A percentile compares a stretch with the other conserved stretches of the same genome.
These are phyloP conservation scores for Corylus americana DNA, from an alignment of 306 rosid genomes.

Conservation along the genomic window DNA sequence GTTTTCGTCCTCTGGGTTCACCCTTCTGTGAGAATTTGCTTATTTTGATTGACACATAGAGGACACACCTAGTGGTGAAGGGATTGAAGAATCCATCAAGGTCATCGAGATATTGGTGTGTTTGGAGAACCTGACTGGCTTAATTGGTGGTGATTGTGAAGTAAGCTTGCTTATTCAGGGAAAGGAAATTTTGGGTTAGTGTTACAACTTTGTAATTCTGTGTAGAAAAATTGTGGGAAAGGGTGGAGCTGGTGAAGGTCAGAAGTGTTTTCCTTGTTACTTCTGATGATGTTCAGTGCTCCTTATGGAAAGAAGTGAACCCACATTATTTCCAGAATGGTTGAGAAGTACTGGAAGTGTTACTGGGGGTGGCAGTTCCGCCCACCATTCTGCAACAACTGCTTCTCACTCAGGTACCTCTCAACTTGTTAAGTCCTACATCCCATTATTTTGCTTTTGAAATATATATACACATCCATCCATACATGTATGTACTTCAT, in stretches of 20 bases:
- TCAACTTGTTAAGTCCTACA: background rate
- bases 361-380: conserved; percentile 82
- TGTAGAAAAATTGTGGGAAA: conserved; percentile 29
- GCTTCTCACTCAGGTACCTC: conserved; percentile 72
- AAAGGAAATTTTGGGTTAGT: conserved; percentile 7
- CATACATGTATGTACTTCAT: background rate
- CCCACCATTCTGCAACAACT: conserved; percentile 74
- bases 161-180: conserved; percentile 23
- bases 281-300: conserved; percentile 86
- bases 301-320: conserved; percentile 99
- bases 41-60: background rate
- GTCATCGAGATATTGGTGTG: background rate
- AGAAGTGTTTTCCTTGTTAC: conserved; percentile 32
- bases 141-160: conserved; percentile 28
- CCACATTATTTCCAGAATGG: conserved; percentile 99
- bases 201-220: conserved; percentile 18
- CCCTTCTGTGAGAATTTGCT: conserved; percentile 9
- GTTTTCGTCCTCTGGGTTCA: background rate
- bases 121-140: conserved; percentile 30
- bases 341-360: conserved; percentile 88
- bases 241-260: conserved; percentile 54
- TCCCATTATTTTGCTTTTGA: background rate
- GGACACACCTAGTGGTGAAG: background rate
- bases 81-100: background rate
- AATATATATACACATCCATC: background rate